phyloP scores from a whole-genome alignment of 352 stramenopile genomes.

The Globisporangium recalcitrans region DNA sequence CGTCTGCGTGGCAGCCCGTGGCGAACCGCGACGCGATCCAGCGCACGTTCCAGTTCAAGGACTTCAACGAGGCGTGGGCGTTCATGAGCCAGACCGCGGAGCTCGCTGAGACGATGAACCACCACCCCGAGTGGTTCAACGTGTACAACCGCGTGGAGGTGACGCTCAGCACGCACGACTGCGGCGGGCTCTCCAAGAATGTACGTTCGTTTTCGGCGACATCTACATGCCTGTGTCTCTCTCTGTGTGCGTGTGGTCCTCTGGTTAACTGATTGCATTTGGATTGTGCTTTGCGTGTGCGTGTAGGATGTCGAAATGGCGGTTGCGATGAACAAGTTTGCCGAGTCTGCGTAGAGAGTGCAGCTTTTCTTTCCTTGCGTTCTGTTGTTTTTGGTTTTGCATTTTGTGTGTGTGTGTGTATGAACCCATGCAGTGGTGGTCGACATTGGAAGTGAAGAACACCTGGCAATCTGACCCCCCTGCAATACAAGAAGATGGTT shows the following conservation, averaged over 20 bases:
- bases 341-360: slow-evolving; percentile 13
- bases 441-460: not conserved
- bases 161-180: slow-evolving; percentile 96
- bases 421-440: no score
- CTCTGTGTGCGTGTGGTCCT: not conserved
- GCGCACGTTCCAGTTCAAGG: slow-evolving; percentile 76
- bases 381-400: slow-evolving; percentile 3
- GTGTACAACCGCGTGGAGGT: slow-evolving; percentile 97
- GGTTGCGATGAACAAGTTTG: slow-evolving; percentile 70
- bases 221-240: no score
- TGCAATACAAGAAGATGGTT: no score
- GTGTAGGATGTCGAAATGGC: slow-evolving; percentile 60
- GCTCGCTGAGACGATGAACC: slow-evolving; percentile 88
- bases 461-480: not conserved
- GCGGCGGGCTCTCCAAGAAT: slow-evolving; percentile 90
- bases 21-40: slow-evolving; percentile 74
- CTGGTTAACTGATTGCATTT: not conserved
- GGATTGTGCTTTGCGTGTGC: not conserved
- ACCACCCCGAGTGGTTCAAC: slow-evolving; percentile 99
- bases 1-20: slow-evolving; percentile 43
- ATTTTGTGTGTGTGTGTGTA: slow-evolving; percentile 3
- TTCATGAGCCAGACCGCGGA: slow-evolving; percentile 78
- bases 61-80: slow-evolving; percentile 78
- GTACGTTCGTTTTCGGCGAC: slow-evolving; percentile 16
- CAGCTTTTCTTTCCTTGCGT: not conserved